Evolutionary conservation across 306 rosid species (phyloP), one percentile per base, ranked within the genome.

Genomic region (Cicer judaicum): DNA sequence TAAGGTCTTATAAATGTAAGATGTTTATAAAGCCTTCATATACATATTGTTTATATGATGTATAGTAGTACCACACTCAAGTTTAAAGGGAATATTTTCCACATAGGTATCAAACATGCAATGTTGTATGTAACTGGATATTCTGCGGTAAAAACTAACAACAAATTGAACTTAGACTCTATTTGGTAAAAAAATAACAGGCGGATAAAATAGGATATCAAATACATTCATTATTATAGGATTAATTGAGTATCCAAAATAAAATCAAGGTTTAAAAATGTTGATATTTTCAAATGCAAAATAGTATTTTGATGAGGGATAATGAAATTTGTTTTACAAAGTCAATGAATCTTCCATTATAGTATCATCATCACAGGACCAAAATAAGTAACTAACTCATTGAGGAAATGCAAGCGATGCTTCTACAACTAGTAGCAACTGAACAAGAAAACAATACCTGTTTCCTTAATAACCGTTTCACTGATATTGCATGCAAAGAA

Each of bases 401-500:
- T 4, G 36, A 29, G 1, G 36, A 29, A 29, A 29, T 29, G 36
- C 21, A 44, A 56, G 53, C 7, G 71, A 50, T 61, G 38, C 15
- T 16, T 57, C 39, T 9, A 67, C 24, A 69, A 71, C 16, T 24
- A 63, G 48, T 40, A 13, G 52, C 21, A 71, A 3, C 50, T 53
- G 67, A 79, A 59, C 55, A 71, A 21, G 64, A 77, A 72, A 81
- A 46, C 6, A 16, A 44, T 68, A 94, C 99, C 99, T 4, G 92
- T 88, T 90, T 94, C 97, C 88, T 81, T 92, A 72, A 94, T 88
- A 57, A 90, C 87, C 0, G 88, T 86, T 83, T 94, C 99, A 78
- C 84, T 89, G 64, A 94, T 92, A 72, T 92, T 82, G 89, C 99
- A 94, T 47, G 96, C 97, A 75, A 90, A 94, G 85, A 94, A 94